These are phyloP conservation scores for Pharnaceum exiguum DNA, from an alignment of 148 eudicot genomes.

Conservation along the genomic window DNA sequence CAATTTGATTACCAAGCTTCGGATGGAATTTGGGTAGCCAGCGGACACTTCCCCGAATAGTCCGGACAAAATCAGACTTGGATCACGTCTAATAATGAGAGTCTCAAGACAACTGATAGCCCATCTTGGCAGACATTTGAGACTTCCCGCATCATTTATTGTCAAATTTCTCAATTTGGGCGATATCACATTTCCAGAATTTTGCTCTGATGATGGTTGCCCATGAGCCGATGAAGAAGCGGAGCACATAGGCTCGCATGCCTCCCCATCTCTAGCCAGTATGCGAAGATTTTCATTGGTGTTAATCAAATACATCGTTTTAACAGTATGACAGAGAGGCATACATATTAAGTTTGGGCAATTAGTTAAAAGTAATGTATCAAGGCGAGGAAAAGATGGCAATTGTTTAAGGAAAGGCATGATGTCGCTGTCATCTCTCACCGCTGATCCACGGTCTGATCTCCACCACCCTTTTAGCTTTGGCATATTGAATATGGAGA, in stretches of 20 bases:
- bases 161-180: not conserved
- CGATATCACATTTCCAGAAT: too few relatives aligned
- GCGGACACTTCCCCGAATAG: too few relatives aligned
- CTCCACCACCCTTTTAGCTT: slow-evolving; percentile 1
- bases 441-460: not conserved
- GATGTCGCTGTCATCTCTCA: too few relatives aligned
- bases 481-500: not conserved
- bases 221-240: too few relatives aligned
- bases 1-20: not conserved
- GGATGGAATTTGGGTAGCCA: too few relatives aligned
- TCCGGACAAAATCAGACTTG: not conserved
- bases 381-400: not conserved
- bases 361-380: not conserved
- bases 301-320: not conserved
- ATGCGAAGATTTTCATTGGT: not conserved
- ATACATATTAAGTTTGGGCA: not conserved
- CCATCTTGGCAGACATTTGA: not conserved
- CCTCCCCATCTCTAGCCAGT: not conserved
- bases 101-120: not conserved
- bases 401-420: too few relatives aligned
- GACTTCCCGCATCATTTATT: not conserved
- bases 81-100: not conserved
- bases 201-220: too few relatives aligned
- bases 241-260: too few relatives aligned
- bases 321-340: not conserved